Evolutionary conservation across 1,139 yeast species (phyloP), one percentile per base, ranked within the genome.

Genomic region (Taphrina sp.): DNA sequence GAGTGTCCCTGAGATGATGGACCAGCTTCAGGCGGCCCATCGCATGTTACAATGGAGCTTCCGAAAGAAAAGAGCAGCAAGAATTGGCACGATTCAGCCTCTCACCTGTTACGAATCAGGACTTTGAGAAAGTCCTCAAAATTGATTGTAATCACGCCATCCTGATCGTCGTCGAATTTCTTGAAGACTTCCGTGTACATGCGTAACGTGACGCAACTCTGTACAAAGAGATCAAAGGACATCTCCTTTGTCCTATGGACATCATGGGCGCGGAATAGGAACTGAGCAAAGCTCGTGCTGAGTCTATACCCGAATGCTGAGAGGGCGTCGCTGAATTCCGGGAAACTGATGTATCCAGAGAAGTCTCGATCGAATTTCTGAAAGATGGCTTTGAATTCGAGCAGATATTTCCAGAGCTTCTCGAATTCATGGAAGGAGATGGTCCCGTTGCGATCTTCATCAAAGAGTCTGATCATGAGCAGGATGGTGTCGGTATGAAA

Each of bases 181-280:
- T 85, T 83, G 72, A 86, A 86, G 7, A 82, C 76, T 65, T 85
- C 90, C 0, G 95, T 86, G 62, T 85, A 76, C 62, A 85, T 79
- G 67, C 88, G 76, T 64, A 86, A 72, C 75, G 86, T 84, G 29
- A 85, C 85, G 62, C 87, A 75, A 57, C 85, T 76, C 66, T 86
- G 95, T 44, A 86, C 88, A 69, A 86, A 86, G 67, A 81, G 77
- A 68, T 87, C 95, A 68, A 86, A 86, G 61, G 84, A 82, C 68
- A 86, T 73, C 60, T 80, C 83, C 20, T 83, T 61, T 77, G 69
- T 34, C 76, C 77, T 38, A 70, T 68, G 37, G 68, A 62, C 58
- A 73, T 62, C 65, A 72, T 65, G 60, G 67, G 62, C 64, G 75
- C 69, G 35, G 83, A 76, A 65, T 81, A 83, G 54, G 29, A 81